Evolutionary conservation across 2,329 filamentous ascomycete species (phyloP).

Genomic region (Ceratocystis cubensis): DNA sequence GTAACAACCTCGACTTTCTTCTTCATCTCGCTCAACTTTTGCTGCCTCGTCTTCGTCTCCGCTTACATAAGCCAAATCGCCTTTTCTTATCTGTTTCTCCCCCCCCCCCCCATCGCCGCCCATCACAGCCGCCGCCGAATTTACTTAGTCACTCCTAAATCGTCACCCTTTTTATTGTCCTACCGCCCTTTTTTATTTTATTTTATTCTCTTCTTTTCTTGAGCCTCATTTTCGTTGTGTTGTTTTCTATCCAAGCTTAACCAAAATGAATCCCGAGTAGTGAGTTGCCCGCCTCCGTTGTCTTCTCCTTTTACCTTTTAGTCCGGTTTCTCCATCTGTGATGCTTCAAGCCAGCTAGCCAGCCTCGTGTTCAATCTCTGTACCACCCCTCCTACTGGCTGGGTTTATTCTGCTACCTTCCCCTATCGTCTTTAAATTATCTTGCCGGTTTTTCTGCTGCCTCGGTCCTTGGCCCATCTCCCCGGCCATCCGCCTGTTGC

Average conservation of each 20-base stretch:
- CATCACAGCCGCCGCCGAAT: background rate
- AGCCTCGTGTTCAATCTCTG: background rate
- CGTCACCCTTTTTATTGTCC: conserved; percentile 2
- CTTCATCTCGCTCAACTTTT: background rate
- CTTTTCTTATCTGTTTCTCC: background rate
- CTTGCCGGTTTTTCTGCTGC: background rate
- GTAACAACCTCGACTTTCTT: background rate
- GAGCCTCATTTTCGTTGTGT: conserved; percentile 9
- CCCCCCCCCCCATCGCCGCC: background rate
- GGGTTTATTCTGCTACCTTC: background rate
- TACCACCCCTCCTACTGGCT: background rate
- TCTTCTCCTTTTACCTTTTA: background rate
- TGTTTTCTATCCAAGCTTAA: conserved; percentile 23
- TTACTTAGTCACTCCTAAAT: background rate
- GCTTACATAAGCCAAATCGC: background rate
- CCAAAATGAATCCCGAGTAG: conserved; percentile 87
- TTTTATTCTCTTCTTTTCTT: background rate
- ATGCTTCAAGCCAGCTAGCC: background rate
- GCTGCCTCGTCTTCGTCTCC: background rate
- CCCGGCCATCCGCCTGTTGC: background rate
- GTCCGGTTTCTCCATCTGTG: background rate
- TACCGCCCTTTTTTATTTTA: background rate
- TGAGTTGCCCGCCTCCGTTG: conserved; percentile 38
- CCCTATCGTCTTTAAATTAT: background rate
- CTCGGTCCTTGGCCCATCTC: conserved; percentile 10